Percentiles rank a stretch among this genome's conserved stretches.
These are phyloP conservation scores for Starmera dryadoides DNA, from an alignment of 805 yeast species.

Conservation along the genomic window DNA sequence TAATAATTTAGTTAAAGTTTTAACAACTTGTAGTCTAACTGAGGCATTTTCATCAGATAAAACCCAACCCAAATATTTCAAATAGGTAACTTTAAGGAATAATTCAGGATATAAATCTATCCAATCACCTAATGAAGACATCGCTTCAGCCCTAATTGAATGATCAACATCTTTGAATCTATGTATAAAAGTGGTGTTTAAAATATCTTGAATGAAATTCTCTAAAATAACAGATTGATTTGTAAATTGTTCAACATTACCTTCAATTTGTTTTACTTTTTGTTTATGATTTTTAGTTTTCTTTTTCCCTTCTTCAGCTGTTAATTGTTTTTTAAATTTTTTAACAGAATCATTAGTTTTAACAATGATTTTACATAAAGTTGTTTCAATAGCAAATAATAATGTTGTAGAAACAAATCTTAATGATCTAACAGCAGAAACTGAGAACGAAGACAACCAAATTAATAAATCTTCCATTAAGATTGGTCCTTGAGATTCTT, in stretches of 20 bases:
- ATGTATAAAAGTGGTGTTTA: conserved; percentile 60
- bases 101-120: conserved; percentile 62
- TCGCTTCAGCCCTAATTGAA: conserved; percentile 62
- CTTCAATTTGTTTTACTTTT: conserved; percentile 39
- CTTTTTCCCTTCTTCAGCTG: conserved; percentile 24
- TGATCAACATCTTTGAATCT: conserved; percentile 79
- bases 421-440: conserved; percentile 62
- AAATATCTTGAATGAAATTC: conserved; percentile 56
- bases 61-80: conserved; percentile 80
- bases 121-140: conserved; percentile 60
- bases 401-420: conserved; percentile 60
- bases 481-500: conserved; percentile 14
- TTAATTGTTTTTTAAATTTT: conserved; percentile 30
- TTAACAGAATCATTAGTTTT: conserved; percentile 28
- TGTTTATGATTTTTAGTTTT: conserved; percentile 30
- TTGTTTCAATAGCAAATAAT: conserved; percentile 52
- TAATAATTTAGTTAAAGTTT: conserved; percentile 44
- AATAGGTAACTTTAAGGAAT: conserved; percentile 61
- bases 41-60: conserved; percentile 58
- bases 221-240: conserved; percentile 46
- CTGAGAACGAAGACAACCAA: conserved; percentile 72
- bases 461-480: conserved; percentile 52
- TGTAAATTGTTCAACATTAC: conserved; percentile 32
- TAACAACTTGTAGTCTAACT: conserved; percentile 62
- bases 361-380: conserved; percentile 43